Evolutionary conservation across 495 filamentous ascomycete species (phyloP), one percentile per base, ranked within the genome.

Genomic region (Extremus antarcticus): DNA sequence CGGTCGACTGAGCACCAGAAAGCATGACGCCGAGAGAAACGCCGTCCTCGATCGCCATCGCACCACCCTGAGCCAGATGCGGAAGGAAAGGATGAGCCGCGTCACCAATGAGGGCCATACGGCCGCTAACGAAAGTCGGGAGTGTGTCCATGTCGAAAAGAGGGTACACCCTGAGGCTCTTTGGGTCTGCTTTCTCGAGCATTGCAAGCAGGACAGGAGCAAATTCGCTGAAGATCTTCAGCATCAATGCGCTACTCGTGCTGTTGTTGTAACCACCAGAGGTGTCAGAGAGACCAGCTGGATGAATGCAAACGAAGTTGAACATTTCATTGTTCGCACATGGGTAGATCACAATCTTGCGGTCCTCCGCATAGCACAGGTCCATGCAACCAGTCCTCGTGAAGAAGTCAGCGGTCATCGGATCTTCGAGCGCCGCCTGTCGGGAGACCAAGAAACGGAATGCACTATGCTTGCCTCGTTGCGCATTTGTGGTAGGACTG

Each of bases 271-370:
- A 80, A 2, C 9, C 50, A 49, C 48, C 53, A 23, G 35, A 50
- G 19, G 25, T 32, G 8, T 24, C 39, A 17, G 48, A 24, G 19
- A 55, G 17, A 51, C 0, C 69, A 55, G 71, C 72, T 58, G 80
- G 78, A 62, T 83, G 78, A 25, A 83, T 76, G 40, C 74, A 77
- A 10, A 82, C 79, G 53, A 83, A 78, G 58, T 85, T 84, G 25
- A 85, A 64, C 10, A 77, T 25, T 45, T 73, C 66, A 53, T 78
- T 78, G 51, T 78, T 70, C 0, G 71, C 66, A 50, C 74, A 79
- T 0, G 80, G 79, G 52, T 85, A 86, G 56, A 82, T 75, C 50
- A 84, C 74, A 3, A 84, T 67, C 0, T 79, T 67, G 16, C 74
- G 68, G 45, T 84, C 79, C 0, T 61, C 46, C 0, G 56, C 73